These are phyloP conservation scores for Microthlaspi erraticum DNA, from an alignment of 345 rosid species.

Conservation along the genomic window DNA sequence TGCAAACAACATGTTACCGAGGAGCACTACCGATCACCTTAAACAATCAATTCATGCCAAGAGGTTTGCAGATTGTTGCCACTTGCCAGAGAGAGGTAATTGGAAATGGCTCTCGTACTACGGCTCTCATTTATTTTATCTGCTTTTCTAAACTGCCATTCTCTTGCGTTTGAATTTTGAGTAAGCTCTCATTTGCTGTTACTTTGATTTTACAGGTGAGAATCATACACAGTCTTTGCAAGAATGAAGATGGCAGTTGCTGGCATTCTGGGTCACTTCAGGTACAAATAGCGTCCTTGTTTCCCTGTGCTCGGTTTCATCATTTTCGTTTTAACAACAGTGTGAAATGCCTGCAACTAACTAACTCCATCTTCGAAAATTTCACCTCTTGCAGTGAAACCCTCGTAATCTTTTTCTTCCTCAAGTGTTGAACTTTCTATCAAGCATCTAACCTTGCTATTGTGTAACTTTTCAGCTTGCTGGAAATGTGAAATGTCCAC, in stretches of 20 bases:
- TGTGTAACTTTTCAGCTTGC: constrained; percentile 60
- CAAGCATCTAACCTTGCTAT: constrained; percentile 45
- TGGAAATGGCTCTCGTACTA: too few species aligned
- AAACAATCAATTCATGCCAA: too few species aligned
- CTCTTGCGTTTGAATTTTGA: too few species aligned
- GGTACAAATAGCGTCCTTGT: constrained; percentile 48
- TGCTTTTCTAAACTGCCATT: too few species aligned
- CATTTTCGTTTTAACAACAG: not conserved
- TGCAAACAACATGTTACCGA: too few species aligned
- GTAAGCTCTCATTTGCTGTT: too few species aligned
- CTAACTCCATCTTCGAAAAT: constrained; percentile 31
- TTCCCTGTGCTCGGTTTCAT: not conserved
- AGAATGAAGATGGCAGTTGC: constrained; percentile 99
- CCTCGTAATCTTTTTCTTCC: constrained; percentile 89
- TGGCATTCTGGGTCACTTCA: constrained; percentile 94
- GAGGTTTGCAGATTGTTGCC: too few species aligned
- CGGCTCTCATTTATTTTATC: too few species aligned
- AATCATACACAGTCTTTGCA: constrained; percentile 91
- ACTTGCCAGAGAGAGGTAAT: too few species aligned
- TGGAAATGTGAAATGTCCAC: constrained; percentile 82
- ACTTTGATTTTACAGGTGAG: too few species aligned
- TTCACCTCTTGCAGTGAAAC: constrained; percentile 75
- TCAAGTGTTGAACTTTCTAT: constrained; percentile 87
- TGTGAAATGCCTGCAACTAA: constrained; percentile 23
- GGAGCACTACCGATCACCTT: too few species aligned